phyloP scores from a whole-genome alignment of 108 stramenopile species.

The Seminavis robusta region DNA sequence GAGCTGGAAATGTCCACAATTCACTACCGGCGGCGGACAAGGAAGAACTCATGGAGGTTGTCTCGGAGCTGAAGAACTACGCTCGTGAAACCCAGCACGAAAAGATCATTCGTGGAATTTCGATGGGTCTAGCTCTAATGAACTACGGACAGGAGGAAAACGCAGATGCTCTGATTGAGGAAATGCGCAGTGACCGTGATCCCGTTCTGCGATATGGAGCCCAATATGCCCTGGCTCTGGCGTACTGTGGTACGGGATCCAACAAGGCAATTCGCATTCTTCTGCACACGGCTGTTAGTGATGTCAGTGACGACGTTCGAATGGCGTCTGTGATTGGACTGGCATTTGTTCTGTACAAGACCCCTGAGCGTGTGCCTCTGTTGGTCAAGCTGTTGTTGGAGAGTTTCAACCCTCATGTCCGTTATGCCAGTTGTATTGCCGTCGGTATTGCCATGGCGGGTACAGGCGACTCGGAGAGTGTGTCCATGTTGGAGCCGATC shows the following conservation, averaged over 20 bases:
- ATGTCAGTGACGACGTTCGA: conserved; percentile 97
- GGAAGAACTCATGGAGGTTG: conserved; percentile 72
- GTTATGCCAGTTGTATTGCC: conserved; percentile 99
- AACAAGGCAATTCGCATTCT: conserved; percentile 95
- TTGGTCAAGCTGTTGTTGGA: conserved; percentile 94
- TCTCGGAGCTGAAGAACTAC: conserved; percentile 91
- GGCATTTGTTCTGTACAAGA: conserved; percentile 97
- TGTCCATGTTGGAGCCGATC: conserved; percentile 98
- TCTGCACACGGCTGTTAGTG: conserved; percentile 97
- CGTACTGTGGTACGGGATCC: conserved; percentile 96
- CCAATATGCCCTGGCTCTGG: conserved; percentile 95
- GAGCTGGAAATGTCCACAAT: conserved; percentile 70
- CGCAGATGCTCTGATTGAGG: conserved; percentile 94
- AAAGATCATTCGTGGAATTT: conserved; percentile 97
- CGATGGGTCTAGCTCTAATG: conserved; percentile 93
- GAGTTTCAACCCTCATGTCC: conserved; percentile 98
- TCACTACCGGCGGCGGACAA: conserved; percentile 43
- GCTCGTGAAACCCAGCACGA: conserved; percentile 97
- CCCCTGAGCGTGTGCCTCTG: conserved; percentile 91
- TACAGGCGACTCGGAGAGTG: conserved; percentile 88
- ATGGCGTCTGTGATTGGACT: conserved; percentile 97
- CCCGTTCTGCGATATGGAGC: conserved; percentile 98
- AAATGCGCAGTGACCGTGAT: conserved; percentile 93
- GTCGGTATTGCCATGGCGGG: conserved; percentile 98
- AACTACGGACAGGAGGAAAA: conserved; percentile 96